Conservation (phyloP, 306 rosid genomes). For the Trifolium pratense region DNA sequence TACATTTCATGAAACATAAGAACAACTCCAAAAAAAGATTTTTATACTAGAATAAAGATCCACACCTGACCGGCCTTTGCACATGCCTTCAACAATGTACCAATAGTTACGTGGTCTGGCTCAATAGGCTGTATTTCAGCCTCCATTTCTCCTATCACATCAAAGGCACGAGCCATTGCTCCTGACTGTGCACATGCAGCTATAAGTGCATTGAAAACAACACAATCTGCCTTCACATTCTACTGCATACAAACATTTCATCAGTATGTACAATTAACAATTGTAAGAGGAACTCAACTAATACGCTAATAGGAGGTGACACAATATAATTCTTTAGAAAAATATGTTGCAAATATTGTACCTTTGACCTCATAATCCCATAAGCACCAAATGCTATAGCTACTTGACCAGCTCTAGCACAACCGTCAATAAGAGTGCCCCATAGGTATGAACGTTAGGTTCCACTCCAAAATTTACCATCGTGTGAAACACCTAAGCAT, state of each 20-base stretch:
- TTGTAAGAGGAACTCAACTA: too few species aligned
- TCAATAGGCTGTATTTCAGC: constrained; percentile 81
- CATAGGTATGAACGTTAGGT: constrained; percentile 88
- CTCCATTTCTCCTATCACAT: constrained; percentile 89
- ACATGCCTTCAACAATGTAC: constrained; percentile 92
- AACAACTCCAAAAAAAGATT: constrained; percentile 15
- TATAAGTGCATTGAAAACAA: constrained; percentile 98
- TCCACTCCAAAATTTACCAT: constrained; percentile 94
- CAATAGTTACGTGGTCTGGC: constrained; percentile 90
- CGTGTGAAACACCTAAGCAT: constrained; percentile 74
- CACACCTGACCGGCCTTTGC: constrained; percentile 88
- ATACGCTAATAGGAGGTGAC: not conserved
- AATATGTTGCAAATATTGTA: constrained; percentile 47
- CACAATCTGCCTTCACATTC: constrained; percentile 99
- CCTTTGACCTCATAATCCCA: constrained; percentile 99
- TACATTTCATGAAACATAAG: constrained; percentile 34
- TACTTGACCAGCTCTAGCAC: constrained; percentile 96
- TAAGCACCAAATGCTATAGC: constrained; percentile 99
- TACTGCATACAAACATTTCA: constrained; percentile 86
- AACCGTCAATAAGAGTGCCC: constrained; percentile 97
- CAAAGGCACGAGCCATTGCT: constrained; percentile 98
- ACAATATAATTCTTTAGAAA: constrained; percentile 18
- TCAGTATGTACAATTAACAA: constrained; percentile 66
- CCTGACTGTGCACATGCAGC: constrained; percentile 97
- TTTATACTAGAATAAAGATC: constrained; percentile 29